phyloP scores from a whole-genome alignment of 306 rosid species.

The Cucumis cinereus region DNA sequence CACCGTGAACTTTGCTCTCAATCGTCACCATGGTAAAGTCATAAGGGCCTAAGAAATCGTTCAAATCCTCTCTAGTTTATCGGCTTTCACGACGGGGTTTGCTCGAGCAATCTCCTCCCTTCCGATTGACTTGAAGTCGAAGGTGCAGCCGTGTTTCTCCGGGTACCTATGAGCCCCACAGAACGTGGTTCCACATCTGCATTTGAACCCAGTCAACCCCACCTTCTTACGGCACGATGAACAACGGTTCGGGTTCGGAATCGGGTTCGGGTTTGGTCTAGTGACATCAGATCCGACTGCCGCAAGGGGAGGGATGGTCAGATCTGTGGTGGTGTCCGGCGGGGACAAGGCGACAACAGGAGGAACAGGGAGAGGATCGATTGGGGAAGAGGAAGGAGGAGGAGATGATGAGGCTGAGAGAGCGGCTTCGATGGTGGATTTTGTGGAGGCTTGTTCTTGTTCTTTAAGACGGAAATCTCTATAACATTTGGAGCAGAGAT shows the following conservation, averaged over 20 bases:
- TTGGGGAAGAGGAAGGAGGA: constrained; percentile 7
- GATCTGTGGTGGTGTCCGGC: constrained; percentile 11
- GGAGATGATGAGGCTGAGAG: constrained; percentile 30
- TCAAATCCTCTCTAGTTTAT: constrained; percentile 63
- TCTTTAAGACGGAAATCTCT: constrained; percentile 43
- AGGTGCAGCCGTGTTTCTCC: constrained; percentile 73
- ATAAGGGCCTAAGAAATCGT: background rate
- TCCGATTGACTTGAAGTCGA: constrained; percentile 70
- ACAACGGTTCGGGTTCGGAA: constrained; percentile 51
- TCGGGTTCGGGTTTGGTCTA: constrained; percentile 28
- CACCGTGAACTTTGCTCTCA: background rate
- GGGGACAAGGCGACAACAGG: constrained; percentile 7
- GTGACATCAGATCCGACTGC: background rate
- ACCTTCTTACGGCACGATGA: constrained; percentile 58
- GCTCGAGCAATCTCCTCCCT: constrained; percentile 75
- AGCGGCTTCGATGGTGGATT: constrained; percentile 65
- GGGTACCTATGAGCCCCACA: constrained; percentile 90
- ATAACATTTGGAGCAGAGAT: constrained; percentile 89
- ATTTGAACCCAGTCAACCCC: constrained; percentile 73
- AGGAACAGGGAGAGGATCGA: constrained; percentile 16
- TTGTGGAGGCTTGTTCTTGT: constrained; percentile 58
- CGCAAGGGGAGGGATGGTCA: background rate
- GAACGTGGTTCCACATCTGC: constrained; percentile 65
- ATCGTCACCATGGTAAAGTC: background rate
- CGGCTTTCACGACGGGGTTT: constrained; percentile 66